A percentile compares a stretch with the other conserved stretches of the same genome.
Conservation (phyloP, 306 rosid genomes). For the Cercis canadensis region DNA sequence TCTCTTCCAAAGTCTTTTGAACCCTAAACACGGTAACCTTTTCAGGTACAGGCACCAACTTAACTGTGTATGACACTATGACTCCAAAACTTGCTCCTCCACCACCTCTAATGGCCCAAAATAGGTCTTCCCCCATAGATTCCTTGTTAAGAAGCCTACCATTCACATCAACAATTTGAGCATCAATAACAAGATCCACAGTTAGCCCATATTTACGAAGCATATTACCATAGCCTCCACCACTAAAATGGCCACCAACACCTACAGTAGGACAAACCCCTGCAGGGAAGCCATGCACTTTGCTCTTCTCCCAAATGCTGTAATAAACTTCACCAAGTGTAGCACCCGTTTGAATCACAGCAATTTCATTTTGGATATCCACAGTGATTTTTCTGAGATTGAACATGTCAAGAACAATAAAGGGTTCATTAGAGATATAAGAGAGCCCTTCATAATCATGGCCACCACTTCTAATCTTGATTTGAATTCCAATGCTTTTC, state of each 20-base stretch:
- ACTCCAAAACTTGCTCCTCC: slow-evolving; percentile 35
- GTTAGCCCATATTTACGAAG: slow-evolving; percentile 29
- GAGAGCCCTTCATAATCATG: neutral
- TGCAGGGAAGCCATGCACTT: slow-evolving; percentile 22
- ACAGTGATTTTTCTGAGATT: neutral
- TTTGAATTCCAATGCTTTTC: neutral
- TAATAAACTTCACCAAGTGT: slow-evolving; percentile 31
- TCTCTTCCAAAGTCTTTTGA: neutral
- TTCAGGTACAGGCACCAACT: slow-evolving; percentile 9
- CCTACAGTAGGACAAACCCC: slow-evolving; percentile 33
- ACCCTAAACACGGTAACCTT: neutral
- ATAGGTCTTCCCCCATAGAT: neutral
- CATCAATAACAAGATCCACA: slow-evolving; percentile 21
- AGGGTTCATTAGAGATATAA: neutral
- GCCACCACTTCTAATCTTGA: slow-evolving; percentile 7
- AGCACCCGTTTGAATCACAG: slow-evolving; percentile 22
- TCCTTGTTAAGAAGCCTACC: slow-evolving; percentile 19
- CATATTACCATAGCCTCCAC: slow-evolving; percentile 35
- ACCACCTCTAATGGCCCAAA: neutral
- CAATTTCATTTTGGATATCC: slow-evolving; percentile 2
- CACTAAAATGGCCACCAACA: slow-evolving; percentile 21
- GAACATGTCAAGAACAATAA: slow-evolving; percentile 1
- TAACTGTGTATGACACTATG: slow-evolving; percentile 20
- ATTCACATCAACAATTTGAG: slow-evolving; percentile 18
- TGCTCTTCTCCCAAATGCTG: slow-evolving; percentile 26